Base-by-base conservation (phyloP, 192 early-diverging fungal species). In the Diversispora epigaea region DNA sequence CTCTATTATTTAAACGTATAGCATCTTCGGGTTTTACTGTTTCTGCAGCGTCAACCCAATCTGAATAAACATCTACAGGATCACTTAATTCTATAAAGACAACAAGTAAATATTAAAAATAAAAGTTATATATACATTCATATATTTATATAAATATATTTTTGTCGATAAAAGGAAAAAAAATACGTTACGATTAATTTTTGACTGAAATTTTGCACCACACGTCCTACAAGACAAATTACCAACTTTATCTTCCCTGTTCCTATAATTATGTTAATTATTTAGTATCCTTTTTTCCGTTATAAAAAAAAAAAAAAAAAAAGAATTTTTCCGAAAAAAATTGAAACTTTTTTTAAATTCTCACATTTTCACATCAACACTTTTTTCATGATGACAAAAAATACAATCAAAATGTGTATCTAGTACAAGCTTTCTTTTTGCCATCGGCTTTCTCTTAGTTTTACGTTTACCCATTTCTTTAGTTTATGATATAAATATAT, bases 21-120 rank as follows among this genome's bases (percentile, higher is more conserved):
- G 61, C 22, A 17, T 64, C 62, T 32, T 64, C 62, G 9, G 62
- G 62, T 44, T 40, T 32, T 2, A 17, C 40, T 4, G 41, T 82
- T 73, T 94, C 91, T 72, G 90, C 90, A 2, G 93, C 90, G 81
- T 96, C 95, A 41, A 97, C 86, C 94, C 94, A 97, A 54, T 91
- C 93, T 55, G 86, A 88, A 72, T 97, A 97, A 9, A 97, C 93
- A 80, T 97, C 95, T 21, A 95, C 86, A 6, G 94, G 85, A 62
- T 93, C 92, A 67, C 87, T 87, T 19, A 97, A 80, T 41, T 79
- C 89, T 89, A 68, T n/a, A 61, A 8, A 46, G n/a, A 40, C 6
- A 60, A 32, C 12, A 60, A 41, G n/a, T 58, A 58, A 46, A 68
- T 4, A 68, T 46, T 17, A 43, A 68, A n/a, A n/a, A 43, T 40